These are phyloP conservation scores for Leucaena leucocephala DNA, from an alignment of 306 rosid species.

Conservation along the genomic window DNA sequence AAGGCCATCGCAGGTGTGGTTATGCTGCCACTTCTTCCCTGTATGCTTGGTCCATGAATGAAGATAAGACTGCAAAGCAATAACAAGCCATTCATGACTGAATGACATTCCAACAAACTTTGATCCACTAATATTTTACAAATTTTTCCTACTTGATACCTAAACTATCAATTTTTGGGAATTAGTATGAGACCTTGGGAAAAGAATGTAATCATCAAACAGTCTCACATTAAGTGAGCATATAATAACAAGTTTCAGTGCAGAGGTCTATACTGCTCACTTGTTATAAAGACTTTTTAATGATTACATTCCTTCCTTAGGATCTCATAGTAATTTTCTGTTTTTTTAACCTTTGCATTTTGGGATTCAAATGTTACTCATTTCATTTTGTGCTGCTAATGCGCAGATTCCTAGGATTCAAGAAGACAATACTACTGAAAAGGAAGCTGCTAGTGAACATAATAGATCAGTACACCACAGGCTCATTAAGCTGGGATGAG, in stretches of 20 bases:
- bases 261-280: too few relatives aligned
- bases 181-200: too few relatives aligned
- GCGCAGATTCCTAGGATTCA: constrained; percentile 82
- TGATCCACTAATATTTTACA: background rate
- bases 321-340: background rate
- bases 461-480: constrained; percentile 61
- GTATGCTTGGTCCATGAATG: background rate
- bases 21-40: background rate
- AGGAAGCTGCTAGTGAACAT: constrained; percentile 67
- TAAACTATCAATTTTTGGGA: background rate
- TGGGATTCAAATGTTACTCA: background rate
- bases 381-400: constrained; percentile 15
- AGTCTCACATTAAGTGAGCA: too few relatives aligned
- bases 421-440: constrained; percentile 63
- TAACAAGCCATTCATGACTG: too few relatives aligned
- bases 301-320: too few relatives aligned
- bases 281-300: too few relatives aligned
- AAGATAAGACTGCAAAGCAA: background rate
- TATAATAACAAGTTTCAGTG: too few relatives aligned
- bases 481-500: constrained; percentile 75
- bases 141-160: background rate
- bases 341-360: background rate
- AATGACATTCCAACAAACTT: constrained; percentile 7
- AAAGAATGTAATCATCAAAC: too few relatives aligned
- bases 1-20: constrained; percentile 85